A percentile compares a stretch with the other conserved stretches of the same genome.
Conservation (phyloP, 1,139 yeast genomes). For the Geotrichum reessii region DNA sequence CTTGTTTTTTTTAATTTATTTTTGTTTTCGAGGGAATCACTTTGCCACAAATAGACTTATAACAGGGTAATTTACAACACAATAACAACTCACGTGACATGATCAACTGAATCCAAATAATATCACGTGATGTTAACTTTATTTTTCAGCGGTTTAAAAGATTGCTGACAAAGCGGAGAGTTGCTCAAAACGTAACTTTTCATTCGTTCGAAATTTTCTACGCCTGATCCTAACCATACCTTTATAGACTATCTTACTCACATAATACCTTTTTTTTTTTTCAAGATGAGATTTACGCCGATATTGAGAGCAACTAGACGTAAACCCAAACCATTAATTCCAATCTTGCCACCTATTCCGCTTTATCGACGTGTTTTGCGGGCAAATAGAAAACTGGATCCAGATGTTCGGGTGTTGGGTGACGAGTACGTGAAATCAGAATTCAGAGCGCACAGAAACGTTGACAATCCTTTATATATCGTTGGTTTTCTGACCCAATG, state of each 20-base stretch:
- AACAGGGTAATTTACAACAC: neutral
- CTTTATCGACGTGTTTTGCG: slow-evolving; percentile 73
- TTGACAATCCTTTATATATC: slow-evolving; percentile 87
- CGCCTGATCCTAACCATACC: neutral
- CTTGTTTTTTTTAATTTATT: neutral
- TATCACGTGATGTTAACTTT: neutral
- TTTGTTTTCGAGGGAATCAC: neutral
- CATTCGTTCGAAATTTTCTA: neutral
- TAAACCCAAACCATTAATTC: slow-evolving; percentile 47
- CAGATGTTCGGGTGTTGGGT: slow-evolving; percentile 69
- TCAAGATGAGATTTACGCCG: slow-evolving; percentile 49
- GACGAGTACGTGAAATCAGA: slow-evolving; percentile 86
- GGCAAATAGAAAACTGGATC: slow-evolving; percentile 57
- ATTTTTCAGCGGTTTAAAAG: neutral
- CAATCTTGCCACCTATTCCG: slow-evolving; percentile 73
- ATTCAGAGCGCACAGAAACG: slow-evolving; percentile 74
- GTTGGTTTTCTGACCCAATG: slow-evolving; percentile 90
- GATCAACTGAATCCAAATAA: neutral
- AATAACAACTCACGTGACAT: neutral
- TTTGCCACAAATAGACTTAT: neutral
- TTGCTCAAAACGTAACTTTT: neutral
- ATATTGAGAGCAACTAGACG: slow-evolving; percentile 51
- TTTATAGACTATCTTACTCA: neutral
- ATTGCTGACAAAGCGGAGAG: neutral
- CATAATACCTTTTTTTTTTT: neutral